Base-by-base conservation (phyloP, 305 asterid species). In the Fraxinus baroniana region DNA sequence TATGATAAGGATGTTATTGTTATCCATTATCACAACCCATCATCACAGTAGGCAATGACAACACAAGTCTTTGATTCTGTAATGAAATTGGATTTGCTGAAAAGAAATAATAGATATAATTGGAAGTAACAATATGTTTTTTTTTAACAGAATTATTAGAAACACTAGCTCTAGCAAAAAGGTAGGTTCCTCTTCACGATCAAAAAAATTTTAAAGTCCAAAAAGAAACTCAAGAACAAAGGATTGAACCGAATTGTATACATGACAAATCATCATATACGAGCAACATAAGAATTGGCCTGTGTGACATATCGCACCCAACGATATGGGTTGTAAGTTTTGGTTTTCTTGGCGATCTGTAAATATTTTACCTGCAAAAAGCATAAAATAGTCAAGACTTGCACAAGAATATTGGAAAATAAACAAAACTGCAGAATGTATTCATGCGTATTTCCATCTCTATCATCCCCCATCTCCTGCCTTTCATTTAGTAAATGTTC, bases 251-350 rank as follows among this genome's bases (percentile, higher is more conserved):
- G 7, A 60, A 6, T 20, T 18, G 12, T 60, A 22, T 60, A 60
- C 30, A 2, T 5, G 70, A 60, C 28, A 60, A n/a, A 60, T 93
- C 93, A 94, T 81, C 30, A 28, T 28, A 95, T 92, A 77, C 99
- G 99, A 87, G 98, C 99, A 84, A 95, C 99, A 74, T 94, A 95
- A 17, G 99, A 95, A 85, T 95, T 94, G 74, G 99, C 94, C 85
- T 93, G 99, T 77, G 98, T 93, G 66, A 94, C 99, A 46, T 96
- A 94, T 90, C 98, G 90, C 88, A 96, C 99, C 98, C 99, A 95
- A 71, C 99, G 93, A 82, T 93, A 94, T 0, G 98, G 98, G 81
- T 96, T 96, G 82, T 92, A 89, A 10, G 90, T 87, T 87, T 96
- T 93, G 86, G 91, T 84, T 87, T 87, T 93, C 93, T 94, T 96